A percentile compares a stretch with the other conserved stretches of the same genome.
phyloP scores from a whole-genome alignment of 2,329 filamentous ascomycete genomes.

The Dendryphion nanum region DNA sequence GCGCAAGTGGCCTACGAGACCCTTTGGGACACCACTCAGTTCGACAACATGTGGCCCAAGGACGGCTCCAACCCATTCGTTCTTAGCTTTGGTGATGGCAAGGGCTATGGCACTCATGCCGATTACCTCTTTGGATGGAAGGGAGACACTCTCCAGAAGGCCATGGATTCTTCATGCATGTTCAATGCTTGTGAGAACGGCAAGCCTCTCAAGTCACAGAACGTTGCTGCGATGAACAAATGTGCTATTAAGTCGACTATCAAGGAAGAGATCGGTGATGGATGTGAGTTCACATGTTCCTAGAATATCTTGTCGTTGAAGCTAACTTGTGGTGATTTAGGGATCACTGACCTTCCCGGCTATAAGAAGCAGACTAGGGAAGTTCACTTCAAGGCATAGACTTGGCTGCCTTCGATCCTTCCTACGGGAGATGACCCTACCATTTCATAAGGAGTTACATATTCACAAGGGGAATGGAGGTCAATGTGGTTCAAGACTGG shows the following conservation, averaged over 20 bases:
- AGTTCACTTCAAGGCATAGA: no score
- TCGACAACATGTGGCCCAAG: conserved; percentile 25
- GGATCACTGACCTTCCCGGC: not conserved
- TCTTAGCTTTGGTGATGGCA: conserved; percentile 17
- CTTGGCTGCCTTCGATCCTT: no score
- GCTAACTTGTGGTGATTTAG: not conserved
- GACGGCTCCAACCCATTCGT: conserved; percentile 19
- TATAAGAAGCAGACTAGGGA: no score
- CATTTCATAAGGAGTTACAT: no score
- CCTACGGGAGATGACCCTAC: no score
- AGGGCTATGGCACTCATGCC: conserved; percentile 23
- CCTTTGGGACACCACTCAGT: conserved; percentile 30
- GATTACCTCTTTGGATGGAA: conserved; percentile 29
- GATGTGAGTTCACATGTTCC: conserved; percentile 3
- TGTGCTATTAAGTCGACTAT: not conserved
- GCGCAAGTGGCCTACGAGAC: conserved; percentile 28
- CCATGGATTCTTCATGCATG: conserved; percentile 20
- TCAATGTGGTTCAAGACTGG: no score
- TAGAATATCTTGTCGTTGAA: not conserved
- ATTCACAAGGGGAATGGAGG: no score
- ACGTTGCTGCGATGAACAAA: conserved; percentile 15
- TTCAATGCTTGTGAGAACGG: conserved; percentile 21
- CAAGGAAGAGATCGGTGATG: not conserved
- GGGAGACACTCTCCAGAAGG: conserved; percentile 19
- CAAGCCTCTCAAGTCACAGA: conserved; percentile 16